These are phyloP conservation scores for Cladosporium sp. DNA, from an alignment of 2,329 filamentous ascomycete genomes.

Conservation along the genomic window DNA sequence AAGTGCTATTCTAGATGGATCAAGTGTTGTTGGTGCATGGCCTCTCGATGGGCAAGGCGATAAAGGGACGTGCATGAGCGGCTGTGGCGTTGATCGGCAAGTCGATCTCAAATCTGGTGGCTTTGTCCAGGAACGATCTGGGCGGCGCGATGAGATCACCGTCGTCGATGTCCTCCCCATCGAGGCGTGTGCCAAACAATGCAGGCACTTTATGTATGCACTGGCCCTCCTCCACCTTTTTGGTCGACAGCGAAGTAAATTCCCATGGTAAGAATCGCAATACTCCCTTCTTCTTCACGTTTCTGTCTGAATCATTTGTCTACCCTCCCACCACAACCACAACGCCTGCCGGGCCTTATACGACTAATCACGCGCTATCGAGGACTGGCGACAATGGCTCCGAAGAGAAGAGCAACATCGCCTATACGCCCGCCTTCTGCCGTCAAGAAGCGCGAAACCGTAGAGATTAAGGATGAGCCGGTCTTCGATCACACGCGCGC, in stretches of 20 bases:
- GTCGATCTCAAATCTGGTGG: conserved; percentile 3
- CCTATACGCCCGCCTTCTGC: conserved; percentile 25
- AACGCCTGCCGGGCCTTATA: not conserved
- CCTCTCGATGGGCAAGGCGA: too few relatives aligned
- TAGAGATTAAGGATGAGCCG: conserved; percentile 15
- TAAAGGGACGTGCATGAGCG: conserved; percentile 4
- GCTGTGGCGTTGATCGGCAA: not conserved
- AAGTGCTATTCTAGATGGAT: too few relatives aligned
- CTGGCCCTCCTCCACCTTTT: not conserved
- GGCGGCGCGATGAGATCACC: conserved; percentile 9
- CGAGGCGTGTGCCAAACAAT: not conserved
- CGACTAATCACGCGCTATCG: not conserved
- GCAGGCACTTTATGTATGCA: not conserved
- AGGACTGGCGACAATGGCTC: conserved; percentile 18
- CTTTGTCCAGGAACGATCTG: conserved; percentile 9
- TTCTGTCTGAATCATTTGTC: not conserved
- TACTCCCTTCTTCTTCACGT: not conserved
- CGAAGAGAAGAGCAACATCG: conserved; percentile 30
- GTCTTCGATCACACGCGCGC: conserved; percentile 29
- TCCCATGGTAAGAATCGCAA: conserved; percentile 6
- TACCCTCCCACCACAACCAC: not conserved
- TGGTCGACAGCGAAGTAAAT: not conserved
- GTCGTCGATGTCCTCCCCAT: not conserved
- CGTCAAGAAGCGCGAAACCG: conserved; percentile 20
- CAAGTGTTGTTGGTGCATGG: too few relatives aligned